Evolutionary conservation across 2,329 filamentous ascomycete species (phyloP).

Genomic region (Fusarium fujikuroi): DNA sequence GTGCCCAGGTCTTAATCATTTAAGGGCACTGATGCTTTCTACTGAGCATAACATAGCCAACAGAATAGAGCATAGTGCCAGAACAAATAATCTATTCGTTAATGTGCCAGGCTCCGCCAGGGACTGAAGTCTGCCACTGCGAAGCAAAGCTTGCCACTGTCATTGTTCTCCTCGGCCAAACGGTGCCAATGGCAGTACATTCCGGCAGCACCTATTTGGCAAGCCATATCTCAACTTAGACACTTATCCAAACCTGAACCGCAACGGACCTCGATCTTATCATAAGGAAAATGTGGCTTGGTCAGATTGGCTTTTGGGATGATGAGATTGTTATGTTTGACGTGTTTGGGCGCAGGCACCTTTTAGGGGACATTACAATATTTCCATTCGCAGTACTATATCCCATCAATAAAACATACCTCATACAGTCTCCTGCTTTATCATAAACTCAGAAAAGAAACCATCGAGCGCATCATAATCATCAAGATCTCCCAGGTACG

Average conservation of each 20-base stretch:
- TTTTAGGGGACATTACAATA: too few species aligned
- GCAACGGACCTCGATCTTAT: background rate
- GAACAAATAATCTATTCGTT: background rate
- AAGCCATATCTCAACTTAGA: too few species aligned
- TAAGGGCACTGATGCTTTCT: too few species aligned
- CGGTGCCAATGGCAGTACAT: background rate
- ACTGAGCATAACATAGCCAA: too few species aligned
- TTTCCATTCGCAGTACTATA: background rate
- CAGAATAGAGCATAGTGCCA: too few species aligned
- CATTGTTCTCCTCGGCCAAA: background rate
- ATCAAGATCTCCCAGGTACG: conserved; percentile 52
- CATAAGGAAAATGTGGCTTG: rapidly evolving
- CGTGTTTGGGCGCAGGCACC: rapidly evolving
- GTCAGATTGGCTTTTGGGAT: background rate
- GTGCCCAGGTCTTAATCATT: background rate
- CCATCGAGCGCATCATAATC: conserved; percentile 32
- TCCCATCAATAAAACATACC: too few species aligned
- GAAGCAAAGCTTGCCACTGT: background rate
- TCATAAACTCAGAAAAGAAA: background rate
- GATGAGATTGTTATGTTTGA: too few species aligned
- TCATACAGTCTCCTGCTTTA: background rate
- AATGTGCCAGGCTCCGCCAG: background rate
- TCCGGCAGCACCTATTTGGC: background rate
- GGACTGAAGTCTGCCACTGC: background rate
- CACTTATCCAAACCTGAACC: background rate